Base-by-base conservation (phyloP, 805 yeast genomes). In the Starmerella stellata region DNA sequence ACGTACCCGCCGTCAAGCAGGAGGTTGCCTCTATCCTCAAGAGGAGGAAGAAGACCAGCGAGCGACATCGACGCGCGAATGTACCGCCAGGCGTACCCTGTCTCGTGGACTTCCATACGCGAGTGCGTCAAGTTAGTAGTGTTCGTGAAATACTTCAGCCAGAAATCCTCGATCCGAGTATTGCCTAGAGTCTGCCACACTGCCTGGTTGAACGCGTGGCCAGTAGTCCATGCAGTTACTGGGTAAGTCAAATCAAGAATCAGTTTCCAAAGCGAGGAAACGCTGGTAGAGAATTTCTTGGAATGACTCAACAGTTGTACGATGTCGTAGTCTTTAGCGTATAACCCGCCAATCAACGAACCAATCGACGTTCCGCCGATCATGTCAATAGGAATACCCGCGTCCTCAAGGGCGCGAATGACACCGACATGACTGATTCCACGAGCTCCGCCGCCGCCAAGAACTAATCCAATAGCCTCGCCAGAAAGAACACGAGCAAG, bases 391-490 rank as follows among this genome's bases (percentile, higher is more conserved):
- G 98, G 98, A 13, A 87, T 78, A 0, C 95, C 95, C 39, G 74
- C 73, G 45, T 80, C 92, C 55, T 87, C 96, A 8, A 87, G 60
- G 0, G 95, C 94, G 37, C 74, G 72, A n/a, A 87, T 70, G 3
- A 90, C 76, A 3, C 98, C 98, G 30, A 87, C 65, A 55, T 87
- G 98, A 13, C 94, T 71, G 13, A 87, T 66, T 1, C 98, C 98
- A 48, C 96, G 66, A 0, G 96, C 94, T 32, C 98, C 98, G 30
- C 98, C 98, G 13, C 98, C 98, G 5, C 98, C 98, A 3, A 87
- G 63, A 4, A 87, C 95, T 16, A 90, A 62, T 0, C 96, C 98
- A 30, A 90, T 79, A 0, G 95, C 94, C 54, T 83, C 82, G 5
- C 93, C 94, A 0, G 95, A 79, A 14, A 87, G 59, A 7, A 90